phyloP scores from a whole-genome alignment of 352 stramenopile species.

The Pythium chondricola region DNA sequence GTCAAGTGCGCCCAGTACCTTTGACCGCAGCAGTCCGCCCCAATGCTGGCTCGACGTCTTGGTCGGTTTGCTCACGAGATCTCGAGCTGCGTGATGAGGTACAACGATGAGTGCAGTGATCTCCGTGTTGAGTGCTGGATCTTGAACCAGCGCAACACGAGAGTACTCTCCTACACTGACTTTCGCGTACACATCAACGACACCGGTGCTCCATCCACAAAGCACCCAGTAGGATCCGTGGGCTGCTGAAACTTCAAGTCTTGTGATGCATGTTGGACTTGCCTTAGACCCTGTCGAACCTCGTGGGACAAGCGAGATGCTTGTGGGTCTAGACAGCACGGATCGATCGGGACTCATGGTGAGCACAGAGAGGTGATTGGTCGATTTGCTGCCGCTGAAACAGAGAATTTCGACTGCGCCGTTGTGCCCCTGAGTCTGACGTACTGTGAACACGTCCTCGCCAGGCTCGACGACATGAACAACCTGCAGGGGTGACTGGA shows the following conservation, averaged over 20 bases:
- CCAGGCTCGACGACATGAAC: slow-evolving; percentile 12
- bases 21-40: slow-evolving; percentile 11
- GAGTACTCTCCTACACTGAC: slow-evolving; percentile 2
- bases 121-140: slow-evolving; percentile 32
- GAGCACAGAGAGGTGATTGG: slow-evolving; percentile 4
- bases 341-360: no score
- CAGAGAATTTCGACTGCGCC: slow-evolving; percentile 15
- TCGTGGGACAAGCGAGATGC: no score
- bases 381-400: slow-evolving; percentile 9
- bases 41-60: neutral
- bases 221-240: slow-evolving; percentile 19
- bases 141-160: slow-evolving; percentile 35
- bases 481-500: slow-evolving; percentile 38
- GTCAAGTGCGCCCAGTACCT: neutral
- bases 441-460: slow-evolving; percentile 20
- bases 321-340: neutral
- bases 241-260: neutral
- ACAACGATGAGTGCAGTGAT: slow-evolving; percentile 28
- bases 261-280: neutral
- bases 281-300: no score
- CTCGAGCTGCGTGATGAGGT: neutral
- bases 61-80: neutral
- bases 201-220: slow-evolving; percentile 44
- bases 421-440: slow-evolving; percentile 15
- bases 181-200: slow-evolving; percentile 36